These are phyloP conservation scores for Pontederia crassipes DNA, from an alignment of 176 grass and related monocot genomes.

Conservation along the genomic window DNA sequence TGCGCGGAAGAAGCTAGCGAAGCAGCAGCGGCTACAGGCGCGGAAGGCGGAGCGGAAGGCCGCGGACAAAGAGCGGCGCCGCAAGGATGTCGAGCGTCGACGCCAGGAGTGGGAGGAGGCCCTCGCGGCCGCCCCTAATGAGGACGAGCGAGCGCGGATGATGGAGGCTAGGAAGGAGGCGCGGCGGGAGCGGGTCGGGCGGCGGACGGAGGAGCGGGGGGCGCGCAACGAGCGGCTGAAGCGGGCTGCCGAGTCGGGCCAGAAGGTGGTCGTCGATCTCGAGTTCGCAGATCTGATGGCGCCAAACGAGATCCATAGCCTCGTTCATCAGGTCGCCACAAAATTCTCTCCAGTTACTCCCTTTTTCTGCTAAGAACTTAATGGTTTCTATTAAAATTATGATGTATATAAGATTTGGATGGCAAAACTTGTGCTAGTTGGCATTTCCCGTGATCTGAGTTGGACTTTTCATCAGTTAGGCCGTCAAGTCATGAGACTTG, in stretches of 20 bases:
- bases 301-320: slow-evolving; percentile 67
- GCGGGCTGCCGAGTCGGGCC: slow-evolving; percentile 35
- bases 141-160: slow-evolving; percentile 45
- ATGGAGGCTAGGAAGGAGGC: slow-evolving; percentile 30
- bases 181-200: slow-evolving; percentile 48
- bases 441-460: too few species aligned
- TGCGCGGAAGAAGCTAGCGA: slow-evolving; percentile 48
- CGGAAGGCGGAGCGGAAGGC: slow-evolving; percentile 54
- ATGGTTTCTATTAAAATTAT: not conserved
- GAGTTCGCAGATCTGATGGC: slow-evolving; percentile 66
- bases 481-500: too few species aligned
- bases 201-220: slow-evolving; percentile 37
- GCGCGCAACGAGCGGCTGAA: slow-evolving; percentile 34
- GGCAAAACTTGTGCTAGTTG: too few species aligned
- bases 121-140: slow-evolving; percentile 30
- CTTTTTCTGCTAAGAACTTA: not conserved
- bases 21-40: slow-evolving; percentile 49
- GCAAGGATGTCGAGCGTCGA: slow-evolving; percentile 34
- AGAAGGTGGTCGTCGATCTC: slow-evolving; percentile 71
- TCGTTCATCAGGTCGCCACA: slow-evolving; percentile 45
- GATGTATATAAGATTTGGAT: not conserved
- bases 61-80: slow-evolving; percentile 54
- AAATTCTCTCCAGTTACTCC: slow-evolving; percentile 7
- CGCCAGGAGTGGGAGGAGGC: slow-evolving; percentile 48
- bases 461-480: too few species aligned